Evolutionary conservation across 2,329 filamentous ascomycete species (phyloP).

Genomic region (Exophiala dermatitidis): DNA sequence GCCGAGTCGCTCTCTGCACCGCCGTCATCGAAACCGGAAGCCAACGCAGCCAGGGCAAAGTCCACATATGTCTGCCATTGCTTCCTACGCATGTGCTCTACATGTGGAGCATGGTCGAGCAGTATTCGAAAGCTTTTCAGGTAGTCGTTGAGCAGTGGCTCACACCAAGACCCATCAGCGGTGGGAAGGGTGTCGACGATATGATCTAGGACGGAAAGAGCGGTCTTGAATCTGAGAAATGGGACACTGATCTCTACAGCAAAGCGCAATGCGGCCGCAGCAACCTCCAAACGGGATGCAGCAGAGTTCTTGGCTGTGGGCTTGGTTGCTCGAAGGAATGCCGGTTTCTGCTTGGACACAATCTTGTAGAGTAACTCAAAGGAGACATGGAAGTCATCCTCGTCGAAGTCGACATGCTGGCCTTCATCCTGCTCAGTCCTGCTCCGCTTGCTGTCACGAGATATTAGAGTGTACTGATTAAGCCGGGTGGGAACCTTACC

Average conservation of each 20-base stretch:
- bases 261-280: constrained; percentile 63
- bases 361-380: constrained; percentile 73
- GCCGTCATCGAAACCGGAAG: constrained; percentile 11
- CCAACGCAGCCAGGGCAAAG: constrained; percentile 63
- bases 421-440: not conserved
- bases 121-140: constrained; percentile 65
- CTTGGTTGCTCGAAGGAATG: constrained; percentile 49
- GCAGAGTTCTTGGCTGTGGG: constrained; percentile 47
- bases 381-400: constrained; percentile 73
- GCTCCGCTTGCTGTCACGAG: not conserved
- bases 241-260: constrained; percentile 62
- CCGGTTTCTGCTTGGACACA: constrained; percentile 61
- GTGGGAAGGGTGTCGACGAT: constrained; percentile 66
- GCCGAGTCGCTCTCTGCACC: not conserved
- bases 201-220: constrained; percentile 72
- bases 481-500: constrained; percentile 3
- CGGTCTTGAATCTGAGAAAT: constrained; percentile 66
- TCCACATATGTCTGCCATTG: constrained; percentile 63
- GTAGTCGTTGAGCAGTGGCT: constrained; percentile 68
- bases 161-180: constrained; percentile 54
- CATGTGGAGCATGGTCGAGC: constrained; percentile 65
- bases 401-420: constrained; percentile 47
- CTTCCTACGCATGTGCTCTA: constrained; percentile 65
- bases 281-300: constrained; percentile 56
- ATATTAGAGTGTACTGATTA: not conserved